Conservation (phyloP, 345 rosid species). For the Populus simonii region DNA sequence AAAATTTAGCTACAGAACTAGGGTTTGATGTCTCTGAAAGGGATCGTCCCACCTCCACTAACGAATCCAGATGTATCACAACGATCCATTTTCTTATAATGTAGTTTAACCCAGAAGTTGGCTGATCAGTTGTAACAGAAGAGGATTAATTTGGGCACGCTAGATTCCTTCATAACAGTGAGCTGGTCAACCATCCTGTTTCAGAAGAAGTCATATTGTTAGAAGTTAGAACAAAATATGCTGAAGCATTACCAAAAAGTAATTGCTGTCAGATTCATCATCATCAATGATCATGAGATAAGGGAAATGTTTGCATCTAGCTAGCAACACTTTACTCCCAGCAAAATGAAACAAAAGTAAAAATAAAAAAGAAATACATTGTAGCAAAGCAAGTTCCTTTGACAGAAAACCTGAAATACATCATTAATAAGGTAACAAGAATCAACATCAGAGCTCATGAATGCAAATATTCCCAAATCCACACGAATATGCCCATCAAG, state of each 20-base stretch:
- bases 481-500: not conserved
- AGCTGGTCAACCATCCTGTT: slow-evolving; percentile 51
- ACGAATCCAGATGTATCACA: slow-evolving; percentile 95
- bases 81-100: slow-evolving; percentile 42
- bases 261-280: not conserved
- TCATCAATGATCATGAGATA: not conserved
- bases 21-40: slow-evolving; percentile 41
- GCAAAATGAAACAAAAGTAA: not conserved
- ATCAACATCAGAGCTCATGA: not conserved
- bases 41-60: slow-evolving; percentile 72
- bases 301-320: not conserved
- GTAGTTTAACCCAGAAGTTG: slow-evolving; percentile 27
- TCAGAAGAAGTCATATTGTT: slow-evolving; percentile 19
- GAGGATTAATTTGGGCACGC: slow-evolving; percentile 15
- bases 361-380: not conserved
- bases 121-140: slow-evolving; percentile 27
- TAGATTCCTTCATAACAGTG: slow-evolving; percentile 25
- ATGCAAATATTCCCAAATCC: not conserved
- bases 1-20: slow-evolving; percentile 50
- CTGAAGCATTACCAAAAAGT: slow-evolving; percentile 2
- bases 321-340: not conserved
- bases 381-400: not conserved
- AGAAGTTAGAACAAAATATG: slow-evolving; percentile 1
- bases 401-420: not conserved
- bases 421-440: not conserved